Conservation (phyloP, 2,329 filamentous ascomycete genomes). For the Ophiostoma sp. region DNA sequence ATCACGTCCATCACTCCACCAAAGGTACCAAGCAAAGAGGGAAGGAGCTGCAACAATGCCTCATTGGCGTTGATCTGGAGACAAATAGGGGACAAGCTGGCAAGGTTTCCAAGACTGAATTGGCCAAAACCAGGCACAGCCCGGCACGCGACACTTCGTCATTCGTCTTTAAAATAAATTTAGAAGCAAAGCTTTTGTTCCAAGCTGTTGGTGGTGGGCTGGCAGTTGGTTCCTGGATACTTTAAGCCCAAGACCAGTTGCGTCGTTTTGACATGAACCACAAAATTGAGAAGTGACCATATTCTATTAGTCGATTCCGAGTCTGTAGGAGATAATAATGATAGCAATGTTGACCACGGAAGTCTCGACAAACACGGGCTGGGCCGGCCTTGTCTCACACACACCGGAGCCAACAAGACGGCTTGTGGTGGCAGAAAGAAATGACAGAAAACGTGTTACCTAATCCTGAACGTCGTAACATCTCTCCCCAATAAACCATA, state of each 20-base stretch:
- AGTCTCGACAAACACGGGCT: neutral
- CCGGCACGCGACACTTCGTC: neutral
- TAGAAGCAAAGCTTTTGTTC: neutral
- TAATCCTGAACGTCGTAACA: neutral
- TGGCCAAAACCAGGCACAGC: slow-evolving; percentile 12
- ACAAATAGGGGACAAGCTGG: neutral
- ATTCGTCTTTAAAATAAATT: neutral
- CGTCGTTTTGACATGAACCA: neutral
- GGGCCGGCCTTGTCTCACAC: neutral
- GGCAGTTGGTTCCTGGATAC: neutral
- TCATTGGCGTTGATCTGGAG: neutral
- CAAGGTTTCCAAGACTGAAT: neutral
- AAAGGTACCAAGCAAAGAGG: neutral
- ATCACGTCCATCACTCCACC: slow-evolving; percentile 10
- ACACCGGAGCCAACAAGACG: neutral
- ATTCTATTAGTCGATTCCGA: neutral
- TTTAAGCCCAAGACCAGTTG: neutral
- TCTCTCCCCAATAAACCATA: neutral
- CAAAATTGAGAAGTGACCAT: neutral
- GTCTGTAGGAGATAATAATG: neutral
- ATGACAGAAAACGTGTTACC: neutral
- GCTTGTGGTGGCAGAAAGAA: neutral
- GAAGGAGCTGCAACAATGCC: neutral
- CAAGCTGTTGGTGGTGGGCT: neutral
- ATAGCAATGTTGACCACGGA: neutral